Evolutionary conservation across 768 basidiomycete genomes (phyloP), one percentile per base, ranked within the genome.

Genomic region (Cantharellus anzutake): DNA sequence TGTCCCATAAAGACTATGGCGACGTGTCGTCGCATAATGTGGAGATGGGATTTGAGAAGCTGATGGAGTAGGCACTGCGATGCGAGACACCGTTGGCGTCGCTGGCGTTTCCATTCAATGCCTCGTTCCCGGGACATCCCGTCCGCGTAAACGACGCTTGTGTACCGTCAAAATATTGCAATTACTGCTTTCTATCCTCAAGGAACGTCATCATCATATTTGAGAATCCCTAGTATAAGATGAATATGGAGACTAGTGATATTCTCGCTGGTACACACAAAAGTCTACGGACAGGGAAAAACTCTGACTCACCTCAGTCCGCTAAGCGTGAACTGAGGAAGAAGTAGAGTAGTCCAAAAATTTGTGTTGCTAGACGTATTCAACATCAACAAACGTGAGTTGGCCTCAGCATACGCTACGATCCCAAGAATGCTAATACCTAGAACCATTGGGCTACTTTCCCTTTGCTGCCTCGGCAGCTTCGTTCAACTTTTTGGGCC

Each of bases 1-100:
- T 4, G 87, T 90, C 37, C 96, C 96, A 71, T 99, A 99, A 4
- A 98, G 73, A 1, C 92, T 94, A 68, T 97, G 94, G 59, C 91
- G 76, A 52, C 90, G 76, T 1, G 86, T 86, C 5, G 87, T 89
- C 5, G 81, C 70, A 68, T 91, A 91, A 65, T 90, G 86, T 0
- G 88, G 89, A 16, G 89, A 88, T 3, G 66, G 42, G 3, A 56
- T 42, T 44, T 52, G 41, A 53, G 56, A 37, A 16, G 61, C 60
- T 62, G 60, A 51, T 55, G 52, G 39, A 20, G 58, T 41, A 7
- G 61, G 34, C 2, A 57, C 56, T 11, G 61, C 60, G 20, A 56
- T 44, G 20, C 53, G 40, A 29, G 61, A 51, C 11, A 51, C 57
- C 11, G 61, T 40, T 41, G 61, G 61, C 37, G 61, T 62, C 5